phyloP scores from a whole-genome alignment of 768 basidiomycete genomes.

The Suillus variegatus region DNA sequence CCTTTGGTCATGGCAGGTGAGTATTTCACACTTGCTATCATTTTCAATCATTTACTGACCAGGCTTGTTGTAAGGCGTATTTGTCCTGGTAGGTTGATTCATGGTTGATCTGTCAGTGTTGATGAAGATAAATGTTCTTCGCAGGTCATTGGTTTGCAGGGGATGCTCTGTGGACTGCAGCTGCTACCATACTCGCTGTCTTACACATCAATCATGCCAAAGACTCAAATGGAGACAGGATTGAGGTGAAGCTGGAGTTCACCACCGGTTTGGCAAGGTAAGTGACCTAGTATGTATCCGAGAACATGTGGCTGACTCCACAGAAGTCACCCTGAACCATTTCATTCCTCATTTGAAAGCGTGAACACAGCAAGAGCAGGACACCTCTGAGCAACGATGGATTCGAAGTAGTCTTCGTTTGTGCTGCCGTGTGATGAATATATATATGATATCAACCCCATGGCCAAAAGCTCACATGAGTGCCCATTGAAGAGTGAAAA shows the following conservation, averaged over 20 bases:
- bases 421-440: not conserved
- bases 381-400: not conserved
- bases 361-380: not conserved
- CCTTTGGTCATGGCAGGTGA: not conserved
- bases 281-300: not conserved
- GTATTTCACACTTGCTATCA: not conserved
- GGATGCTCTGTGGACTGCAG: not conserved
- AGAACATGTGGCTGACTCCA: not conserved
- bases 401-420: not conserved
- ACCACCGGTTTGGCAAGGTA: not conserved
- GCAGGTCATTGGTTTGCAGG: constrained; percentile 1
- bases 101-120: not conserved
- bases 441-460: too few species aligned
- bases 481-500: too few species aligned
- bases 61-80: not conserved
- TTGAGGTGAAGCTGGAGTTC: not conserved
- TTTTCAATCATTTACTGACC: not conserved
- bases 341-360: not conserved
- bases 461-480: too few species aligned
- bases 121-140: not conserved
- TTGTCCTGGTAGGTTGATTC: not conserved
- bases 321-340: not conserved
- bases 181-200: not conserved
- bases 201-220: not conserved
- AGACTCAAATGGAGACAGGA: not conserved